Conservation (phyloP, 2,329 filamentous ascomycete genomes). For the Penicillium sp. region DNA sequence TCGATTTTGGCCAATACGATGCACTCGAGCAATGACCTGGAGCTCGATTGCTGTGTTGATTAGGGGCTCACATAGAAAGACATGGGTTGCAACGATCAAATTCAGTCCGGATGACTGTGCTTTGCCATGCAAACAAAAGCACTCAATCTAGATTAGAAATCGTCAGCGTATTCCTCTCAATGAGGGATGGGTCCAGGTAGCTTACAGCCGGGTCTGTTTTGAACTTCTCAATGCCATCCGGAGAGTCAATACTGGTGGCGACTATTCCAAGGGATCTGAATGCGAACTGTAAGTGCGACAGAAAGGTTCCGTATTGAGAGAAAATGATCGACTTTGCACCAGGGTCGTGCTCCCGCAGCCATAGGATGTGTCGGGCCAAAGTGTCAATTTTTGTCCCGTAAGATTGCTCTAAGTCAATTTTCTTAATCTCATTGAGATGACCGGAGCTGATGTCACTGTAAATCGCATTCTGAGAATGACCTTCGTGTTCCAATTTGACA, state of each 20-base stretch:
- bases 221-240: slow-evolving; percentile 71
- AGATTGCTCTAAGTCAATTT: slow-evolving; percentile 69
- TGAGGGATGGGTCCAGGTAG: background rate
- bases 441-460: slow-evolving; percentile 74
- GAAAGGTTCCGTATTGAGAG: slow-evolving; percentile 82
- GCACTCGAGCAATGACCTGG: slow-evolving; percentile 91
- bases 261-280: slow-evolving; percentile 72
- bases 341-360: slow-evolving; percentile 79
- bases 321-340: slow-evolving; percentile 93
- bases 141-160: slow-evolving; percentile 58
- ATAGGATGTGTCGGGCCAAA: slow-evolving; percentile 75
- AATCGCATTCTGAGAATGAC: slow-evolving; percentile 54
- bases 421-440: slow-evolving; percentile 76
- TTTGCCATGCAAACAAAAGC: slow-evolving; percentile 85
- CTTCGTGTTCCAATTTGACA: slow-evolving; percentile 31
- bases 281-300: slow-evolving; percentile 69
- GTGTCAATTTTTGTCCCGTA: slow-evolving; percentile 92
- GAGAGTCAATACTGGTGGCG: slow-evolving; percentile 67
- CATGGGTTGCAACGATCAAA: slow-evolving; percentile 87
- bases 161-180: background rate
- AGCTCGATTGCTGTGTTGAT: slow-evolving; percentile 92
- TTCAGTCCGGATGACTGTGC: slow-evolving; percentile 87
- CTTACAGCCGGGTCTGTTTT: slow-evolving; percentile 64
- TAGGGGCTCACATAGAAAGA: slow-evolving; percentile 90
- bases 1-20: slow-evolving; percentile 86